phyloP scores from a whole-genome alignment of 805 yeast genomes.

The Torulaspora delbrueckii region DNA sequence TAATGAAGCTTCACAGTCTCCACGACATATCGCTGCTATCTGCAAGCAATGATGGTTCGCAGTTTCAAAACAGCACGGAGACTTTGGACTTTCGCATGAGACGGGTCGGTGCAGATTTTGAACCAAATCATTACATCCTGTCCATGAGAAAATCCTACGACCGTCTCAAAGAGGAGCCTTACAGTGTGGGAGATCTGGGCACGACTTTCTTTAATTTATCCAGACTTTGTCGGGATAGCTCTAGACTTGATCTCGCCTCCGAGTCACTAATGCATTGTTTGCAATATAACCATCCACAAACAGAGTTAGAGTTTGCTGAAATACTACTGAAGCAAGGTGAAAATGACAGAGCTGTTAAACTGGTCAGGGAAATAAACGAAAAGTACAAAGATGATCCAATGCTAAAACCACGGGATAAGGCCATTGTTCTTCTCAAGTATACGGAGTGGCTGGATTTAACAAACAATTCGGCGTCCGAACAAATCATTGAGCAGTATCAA shows the following conservation, averaged over 20 bases:
- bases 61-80: constrained; percentile 15
- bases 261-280: constrained; percentile 53
- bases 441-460: constrained; percentile 87
- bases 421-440: constrained; percentile 60
- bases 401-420: constrained; percentile 27
- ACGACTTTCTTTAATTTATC: constrained; percentile 58
- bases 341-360: constrained; percentile 73
- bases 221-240: constrained; percentile 58
- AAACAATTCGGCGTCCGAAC: constrained; percentile 72
- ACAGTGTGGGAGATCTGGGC: constrained; percentile 36
- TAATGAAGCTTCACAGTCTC: constrained; percentile 56
- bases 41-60: constrained; percentile 13
- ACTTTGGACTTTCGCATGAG: constrained; percentile 26
- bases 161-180: constrained; percentile 23
- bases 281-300: constrained; percentile 36
- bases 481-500: constrained; percentile 64
- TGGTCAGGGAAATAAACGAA: constrained; percentile 39
- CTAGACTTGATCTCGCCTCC: constrained; percentile 68
- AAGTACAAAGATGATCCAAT: constrained; percentile 14
- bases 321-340: constrained; percentile 88
- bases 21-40: constrained; percentile 50
- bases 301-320: constrained; percentile 73
- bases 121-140: constrained; percentile 53
- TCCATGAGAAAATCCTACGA: constrained; percentile 53
- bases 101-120: constrained; percentile 49